Conservation (phyloP, 148 eudicot species). For the Pouteria glomerata region DNA sequence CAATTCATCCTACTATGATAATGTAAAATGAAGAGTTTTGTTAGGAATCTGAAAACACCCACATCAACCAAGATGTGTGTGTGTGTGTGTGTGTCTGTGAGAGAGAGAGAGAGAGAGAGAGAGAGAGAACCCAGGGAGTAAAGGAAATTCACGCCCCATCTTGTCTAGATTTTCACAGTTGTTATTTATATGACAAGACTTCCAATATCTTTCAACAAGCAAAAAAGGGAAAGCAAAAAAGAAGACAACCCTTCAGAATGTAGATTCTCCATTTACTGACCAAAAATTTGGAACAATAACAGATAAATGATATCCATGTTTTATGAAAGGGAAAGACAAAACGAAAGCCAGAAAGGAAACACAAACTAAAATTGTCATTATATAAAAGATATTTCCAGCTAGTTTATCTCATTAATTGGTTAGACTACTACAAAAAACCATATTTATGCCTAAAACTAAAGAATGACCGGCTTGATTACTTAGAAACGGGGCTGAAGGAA, state of each 20-base stretch:
- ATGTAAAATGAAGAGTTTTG: neutral
- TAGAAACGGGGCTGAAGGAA: neutral
- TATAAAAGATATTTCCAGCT: neutral
- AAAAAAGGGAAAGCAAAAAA: neutral
- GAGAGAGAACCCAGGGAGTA: no score
- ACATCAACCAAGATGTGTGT: neutral
- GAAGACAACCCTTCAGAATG: neutral
- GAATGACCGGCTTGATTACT: neutral
- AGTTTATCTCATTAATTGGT: neutral
- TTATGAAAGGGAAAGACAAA: neutral
- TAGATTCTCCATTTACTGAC: neutral
- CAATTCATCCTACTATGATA: neutral
- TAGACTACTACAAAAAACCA: no score
- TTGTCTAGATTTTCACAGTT: neutral
- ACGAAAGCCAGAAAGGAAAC: neutral
- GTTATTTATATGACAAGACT: neutral
- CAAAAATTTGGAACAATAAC: neutral
- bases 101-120: no score
- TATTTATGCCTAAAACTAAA: neutral
- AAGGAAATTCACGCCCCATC: neutral
- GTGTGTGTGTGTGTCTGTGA: no score
- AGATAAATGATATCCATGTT: neutral
- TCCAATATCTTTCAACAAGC: neutral
- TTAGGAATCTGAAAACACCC: neutral
- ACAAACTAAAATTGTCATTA: neutral